These are phyloP conservation scores for Rhodotorula sp. DNA, from an alignment of 1,284 basidiomycete species.

Conservation along the genomic window DNA sequence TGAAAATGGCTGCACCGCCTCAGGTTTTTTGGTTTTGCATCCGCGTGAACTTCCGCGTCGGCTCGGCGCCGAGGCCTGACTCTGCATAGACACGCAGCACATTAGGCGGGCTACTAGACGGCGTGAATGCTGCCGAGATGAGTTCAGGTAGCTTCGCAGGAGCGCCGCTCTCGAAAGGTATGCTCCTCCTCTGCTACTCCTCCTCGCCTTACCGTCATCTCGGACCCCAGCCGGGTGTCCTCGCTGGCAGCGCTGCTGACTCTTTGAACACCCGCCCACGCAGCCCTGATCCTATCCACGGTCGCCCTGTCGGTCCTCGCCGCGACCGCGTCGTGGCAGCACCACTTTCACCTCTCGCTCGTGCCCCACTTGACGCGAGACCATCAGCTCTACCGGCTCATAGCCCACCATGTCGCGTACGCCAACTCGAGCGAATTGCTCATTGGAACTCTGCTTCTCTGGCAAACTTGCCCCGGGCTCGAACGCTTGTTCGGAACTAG, in stretches of 20 bases:
- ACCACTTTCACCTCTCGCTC: conserved; percentile 75
- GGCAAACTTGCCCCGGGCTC: conserved; percentile 67
- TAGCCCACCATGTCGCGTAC: conserved; percentile 72
- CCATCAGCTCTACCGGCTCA: conserved; percentile 74
- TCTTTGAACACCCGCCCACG: background rate
- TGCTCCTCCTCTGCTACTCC: background rate
- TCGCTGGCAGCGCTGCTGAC: background rate
- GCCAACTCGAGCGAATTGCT: conserved; percentile 81
- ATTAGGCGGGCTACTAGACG: background rate
- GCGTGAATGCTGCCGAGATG: conserved; percentile 7
- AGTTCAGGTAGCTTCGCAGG: conserved; percentile 48
- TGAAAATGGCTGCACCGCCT: no score
- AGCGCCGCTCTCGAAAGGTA: conserved; percentile 75
- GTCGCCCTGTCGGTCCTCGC: conserved; percentile 68
- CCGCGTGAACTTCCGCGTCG: no score
- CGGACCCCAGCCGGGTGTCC: background rate
- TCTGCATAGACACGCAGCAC: no score
- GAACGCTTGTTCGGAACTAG: conserved; percentile 81
- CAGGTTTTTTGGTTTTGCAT: no score
- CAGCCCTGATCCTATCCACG: conserved; percentile 71
- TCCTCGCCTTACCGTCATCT: background rate
- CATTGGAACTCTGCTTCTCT: conserved; percentile 70
- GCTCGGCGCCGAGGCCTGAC: no score
- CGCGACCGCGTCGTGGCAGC: conserved; percentile 59
- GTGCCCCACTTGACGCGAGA: conserved; percentile 50